These are phyloP conservation scores for Suhomyces kilbournensis DNA, from an alignment of 805 yeast genomes.

Conservation along the genomic window DNA sequence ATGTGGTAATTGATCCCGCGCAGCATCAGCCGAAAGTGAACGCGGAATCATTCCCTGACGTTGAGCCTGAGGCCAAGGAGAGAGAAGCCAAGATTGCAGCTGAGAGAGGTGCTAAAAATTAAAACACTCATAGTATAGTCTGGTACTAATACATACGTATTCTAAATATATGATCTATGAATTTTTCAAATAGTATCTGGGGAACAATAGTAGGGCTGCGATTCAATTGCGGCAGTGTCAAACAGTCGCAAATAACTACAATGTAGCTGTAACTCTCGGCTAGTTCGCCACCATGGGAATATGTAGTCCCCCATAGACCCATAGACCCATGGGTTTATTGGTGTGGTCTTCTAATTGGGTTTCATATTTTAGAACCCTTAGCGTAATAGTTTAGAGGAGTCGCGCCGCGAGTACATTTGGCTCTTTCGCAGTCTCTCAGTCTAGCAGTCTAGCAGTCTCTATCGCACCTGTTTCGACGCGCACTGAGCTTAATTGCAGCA, in stretches of 20 bases:
- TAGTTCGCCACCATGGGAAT: background rate
- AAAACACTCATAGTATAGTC: background rate
- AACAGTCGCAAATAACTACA: background rate
- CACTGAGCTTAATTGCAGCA: no score
- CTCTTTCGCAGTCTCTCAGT: background rate
- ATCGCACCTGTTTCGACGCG: no score
- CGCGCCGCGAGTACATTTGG: background rate
- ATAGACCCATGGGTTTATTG: background rate
- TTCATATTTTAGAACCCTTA: no score
- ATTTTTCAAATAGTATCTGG: background rate
- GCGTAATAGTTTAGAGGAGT: background rate
- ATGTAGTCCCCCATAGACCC: background rate
- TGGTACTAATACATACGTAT: background rate
- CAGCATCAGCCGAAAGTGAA: slow-evolving; percentile 22
- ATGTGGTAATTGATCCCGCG: slow-evolving; percentile 23
- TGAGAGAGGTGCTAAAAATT: background rate
- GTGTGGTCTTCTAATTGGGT: background rate
- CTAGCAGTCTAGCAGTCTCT: no score
- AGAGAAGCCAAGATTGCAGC: slow-evolving; percentile 17
- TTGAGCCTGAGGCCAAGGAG: slow-evolving; percentile 31
- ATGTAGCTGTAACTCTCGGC: background rate
- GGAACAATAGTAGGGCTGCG: background rate
- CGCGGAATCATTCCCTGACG: slow-evolving; percentile 27
- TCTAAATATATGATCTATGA: background rate
- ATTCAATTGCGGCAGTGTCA: no score